Percentiles rank a stretch among this genome's conserved stretches.
These are phyloP conservation scores for Claviceps purpurea DNA, from an alignment of 2,329 filamentous ascomycete species.

Conservation along the genomic window DNA sequence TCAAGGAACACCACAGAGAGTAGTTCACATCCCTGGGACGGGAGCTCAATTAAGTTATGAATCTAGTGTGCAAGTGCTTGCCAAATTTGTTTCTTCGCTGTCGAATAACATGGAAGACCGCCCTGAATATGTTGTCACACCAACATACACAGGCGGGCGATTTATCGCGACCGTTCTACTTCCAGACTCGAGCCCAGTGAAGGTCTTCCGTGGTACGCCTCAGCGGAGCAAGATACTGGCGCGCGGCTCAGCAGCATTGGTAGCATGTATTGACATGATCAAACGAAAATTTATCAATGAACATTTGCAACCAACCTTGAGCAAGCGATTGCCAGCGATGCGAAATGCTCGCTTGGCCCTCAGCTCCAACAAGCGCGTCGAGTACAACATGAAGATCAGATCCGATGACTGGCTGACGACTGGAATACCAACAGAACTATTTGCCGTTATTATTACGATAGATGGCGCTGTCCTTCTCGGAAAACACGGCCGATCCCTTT, in stretches of 20 bases:
- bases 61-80: slow-evolving; percentile 57
- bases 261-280: slow-evolving; percentile 60
- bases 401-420: slow-evolving; percentile 55
- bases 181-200: slow-evolving; percentile 60
- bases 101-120: slow-evolving; percentile 15
- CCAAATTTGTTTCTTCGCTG: slow-evolving; percentile 60
- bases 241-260: slow-evolving; percentile 80
- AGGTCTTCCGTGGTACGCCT: slow-evolving; percentile 47
- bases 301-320: slow-evolving; percentile 59
- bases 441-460: slow-evolving; percentile 48
- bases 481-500: slow-evolving; percentile 47
- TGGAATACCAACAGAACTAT: slow-evolving; percentile 37
- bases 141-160: slow-evolving; percentile 30
- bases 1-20: slow-evolving; percentile 25
- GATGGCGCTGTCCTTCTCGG: slow-evolving; percentile 40
- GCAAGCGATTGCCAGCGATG: slow-evolving; percentile 62
- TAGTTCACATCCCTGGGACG: slow-evolving; percentile 48
- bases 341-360: slow-evolving; percentile 77
- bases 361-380: slow-evolving; percentile 58
- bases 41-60: slow-evolving; percentile 70
- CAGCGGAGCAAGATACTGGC: slow-evolving; percentile 61
- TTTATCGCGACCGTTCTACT: slow-evolving; percentile 71
- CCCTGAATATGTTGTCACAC: slow-evolving; percentile 49
- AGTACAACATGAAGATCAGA: slow-evolving; percentile 69
- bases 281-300: slow-evolving; percentile 56